These are phyloP conservation scores for Ceriops zippeliana DNA, from an alignment of 345 rosid species.

Conservation along the genomic window DNA sequence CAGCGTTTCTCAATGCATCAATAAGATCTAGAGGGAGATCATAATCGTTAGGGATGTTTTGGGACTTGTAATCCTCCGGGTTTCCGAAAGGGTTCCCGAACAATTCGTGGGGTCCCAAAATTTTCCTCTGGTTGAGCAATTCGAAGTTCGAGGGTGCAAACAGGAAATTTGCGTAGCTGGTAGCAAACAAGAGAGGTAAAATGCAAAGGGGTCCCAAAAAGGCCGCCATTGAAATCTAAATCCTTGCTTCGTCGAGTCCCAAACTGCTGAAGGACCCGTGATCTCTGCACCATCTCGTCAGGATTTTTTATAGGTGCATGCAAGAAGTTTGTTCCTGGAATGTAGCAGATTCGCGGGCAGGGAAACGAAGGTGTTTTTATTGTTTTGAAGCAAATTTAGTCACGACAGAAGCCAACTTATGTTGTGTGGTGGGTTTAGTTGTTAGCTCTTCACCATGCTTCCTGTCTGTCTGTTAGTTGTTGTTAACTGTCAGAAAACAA, in stretches of 20 bases:
- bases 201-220: neutral
- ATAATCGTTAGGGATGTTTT: neutral
- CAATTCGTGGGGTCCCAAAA: conserved; percentile 17
- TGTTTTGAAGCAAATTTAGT: too few species aligned
- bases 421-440: too few species aligned
- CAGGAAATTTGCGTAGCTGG: neutral
- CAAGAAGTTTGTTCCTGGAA: too few species aligned
- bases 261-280: too few species aligned
- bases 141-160: neutral
- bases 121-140: neutral
- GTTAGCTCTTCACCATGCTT: too few species aligned
- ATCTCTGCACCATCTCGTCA: neutral
- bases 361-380: too few species aligned
- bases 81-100: conserved; percentile 22
- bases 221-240: neutral
- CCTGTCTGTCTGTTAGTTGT: too few species aligned
- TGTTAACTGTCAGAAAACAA: too few species aligned
- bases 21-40: neutral
- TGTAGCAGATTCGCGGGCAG: too few species aligned
- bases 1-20: too few species aligned
- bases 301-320: neutral
- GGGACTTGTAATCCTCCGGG: conserved; percentile 10
- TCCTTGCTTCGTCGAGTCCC: neutral
- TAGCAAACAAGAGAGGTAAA: conserved; percentile 8
- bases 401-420: too few species aligned